Conservation (phyloP, 768 basidiomycete genomes). For the Lentinula aciculospora region DNA sequence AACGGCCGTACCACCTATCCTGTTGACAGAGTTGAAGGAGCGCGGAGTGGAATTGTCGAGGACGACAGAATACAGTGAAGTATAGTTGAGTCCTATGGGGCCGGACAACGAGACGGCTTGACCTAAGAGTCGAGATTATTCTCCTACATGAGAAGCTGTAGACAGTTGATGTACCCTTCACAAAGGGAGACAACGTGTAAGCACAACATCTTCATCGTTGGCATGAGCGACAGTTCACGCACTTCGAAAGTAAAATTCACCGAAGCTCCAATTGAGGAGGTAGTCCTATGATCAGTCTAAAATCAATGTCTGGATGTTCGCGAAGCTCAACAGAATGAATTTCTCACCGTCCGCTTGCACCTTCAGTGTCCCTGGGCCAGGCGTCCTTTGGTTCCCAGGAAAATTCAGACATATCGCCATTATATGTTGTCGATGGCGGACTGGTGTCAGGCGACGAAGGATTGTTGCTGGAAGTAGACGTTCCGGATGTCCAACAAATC, state of each 20-base stretch:
- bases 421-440: background rate
- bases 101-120: conserved; percentile 21
- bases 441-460: background rate
- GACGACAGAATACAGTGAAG: conserved; percentile 14
- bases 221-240: background rate
- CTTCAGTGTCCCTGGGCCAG: background rate
- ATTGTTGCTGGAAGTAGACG: too few relatives aligned
- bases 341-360: background rate
- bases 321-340: background rate
- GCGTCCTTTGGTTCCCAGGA: background rate
- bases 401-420: background rate
- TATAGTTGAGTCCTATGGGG: conserved; percentile 22
- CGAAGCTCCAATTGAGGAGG: background rate
- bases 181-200: background rate
- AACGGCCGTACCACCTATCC: conserved; percentile 8
- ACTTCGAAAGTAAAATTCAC: conserved; percentile 4
- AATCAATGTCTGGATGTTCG: background rate
- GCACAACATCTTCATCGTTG: background rate
- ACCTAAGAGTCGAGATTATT: background rate
- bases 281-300: background rate
- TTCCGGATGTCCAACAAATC: background rate
- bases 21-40: conserved; percentile 15
- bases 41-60: conserved; percentile 17
- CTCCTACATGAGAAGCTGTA: background rate
- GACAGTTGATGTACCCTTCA: background rate